Percentiles rank a stretch among this genome's conserved stretches.
phyloP scores from a whole-genome alignment of 169 alveolate genomes.

The Babesia caballi region DNA sequence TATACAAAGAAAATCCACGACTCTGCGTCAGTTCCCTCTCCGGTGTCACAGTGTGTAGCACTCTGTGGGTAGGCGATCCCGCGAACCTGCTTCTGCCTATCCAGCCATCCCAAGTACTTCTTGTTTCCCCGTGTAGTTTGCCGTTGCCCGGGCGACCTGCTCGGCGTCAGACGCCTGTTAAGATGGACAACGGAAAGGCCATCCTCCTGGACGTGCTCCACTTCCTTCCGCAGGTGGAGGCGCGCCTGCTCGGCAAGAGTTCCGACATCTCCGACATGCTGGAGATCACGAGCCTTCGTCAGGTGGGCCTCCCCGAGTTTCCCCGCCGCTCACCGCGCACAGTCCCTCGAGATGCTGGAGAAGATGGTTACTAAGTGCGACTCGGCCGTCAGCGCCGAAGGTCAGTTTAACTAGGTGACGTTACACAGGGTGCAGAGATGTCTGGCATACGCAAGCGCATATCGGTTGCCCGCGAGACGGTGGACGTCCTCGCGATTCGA shows the following conservation, averaged over 20 bases:
- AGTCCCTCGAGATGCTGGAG: slow-evolving; percentile 55
- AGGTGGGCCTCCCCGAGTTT: neutral
- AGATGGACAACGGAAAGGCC: slow-evolving; percentile 53
- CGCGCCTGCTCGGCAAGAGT: slow-evolving; percentile 28
- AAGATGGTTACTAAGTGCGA: slow-evolving; percentile 40
- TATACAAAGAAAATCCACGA: too few relatives aligned
- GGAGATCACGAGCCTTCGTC: slow-evolving; percentile 29
- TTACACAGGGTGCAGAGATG: neutral
- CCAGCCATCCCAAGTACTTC: too few relatives aligned
- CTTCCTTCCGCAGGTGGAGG: slow-evolving; percentile 51
- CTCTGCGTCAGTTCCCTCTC: too few relatives aligned
- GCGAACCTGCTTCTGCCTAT: too few relatives aligned
- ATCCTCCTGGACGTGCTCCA: slow-evolving; percentile 35
- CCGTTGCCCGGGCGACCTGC: too few relatives aligned
- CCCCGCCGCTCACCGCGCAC: neutral
- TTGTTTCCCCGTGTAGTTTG: too few relatives aligned
- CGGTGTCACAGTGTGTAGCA: too few relatives aligned
- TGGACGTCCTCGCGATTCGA: slow-evolving; percentile 15
- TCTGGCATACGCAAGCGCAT: slow-evolving; percentile 33
- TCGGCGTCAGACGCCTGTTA: too few relatives aligned
- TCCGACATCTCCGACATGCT: slow-evolving; percentile 22
- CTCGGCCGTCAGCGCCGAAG: slow-evolving; percentile 30
- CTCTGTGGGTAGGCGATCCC: too few relatives aligned
- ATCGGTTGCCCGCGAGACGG: slow-evolving; percentile 49
- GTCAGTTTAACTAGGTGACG: neutral